Evolutionary conservation across 306 rosid species (phyloP).

Genomic region (Rosa rugosa): DNA sequence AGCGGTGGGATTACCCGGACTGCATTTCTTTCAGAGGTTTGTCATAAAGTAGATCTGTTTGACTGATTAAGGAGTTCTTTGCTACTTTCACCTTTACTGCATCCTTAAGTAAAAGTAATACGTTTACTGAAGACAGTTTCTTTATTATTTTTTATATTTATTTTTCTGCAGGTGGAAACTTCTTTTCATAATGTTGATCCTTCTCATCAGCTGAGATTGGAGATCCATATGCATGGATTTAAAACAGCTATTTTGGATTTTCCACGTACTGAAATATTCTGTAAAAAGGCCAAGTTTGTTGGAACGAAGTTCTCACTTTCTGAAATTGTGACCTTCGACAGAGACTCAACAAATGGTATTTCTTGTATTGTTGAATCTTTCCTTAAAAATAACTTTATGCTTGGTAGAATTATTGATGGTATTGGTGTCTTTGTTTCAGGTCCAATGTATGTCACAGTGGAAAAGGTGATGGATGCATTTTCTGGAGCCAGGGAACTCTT

Average conservation of each 20-base stretch:
- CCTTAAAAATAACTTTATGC: slow-evolving; percentile 7
- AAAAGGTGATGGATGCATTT: slow-evolving; percentile 78
- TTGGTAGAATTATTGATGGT: slow-evolving; percentile 24
- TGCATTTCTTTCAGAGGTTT: slow-evolving; percentile 71
- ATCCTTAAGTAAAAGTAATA: background rate
- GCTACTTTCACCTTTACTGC: slow-evolving; percentile 15
- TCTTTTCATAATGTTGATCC: slow-evolving; percentile 84
- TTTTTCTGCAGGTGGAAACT: slow-evolving; percentile 57
- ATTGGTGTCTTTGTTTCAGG: slow-evolving; percentile 49
- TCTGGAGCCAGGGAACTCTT: slow-evolving; percentile 81
- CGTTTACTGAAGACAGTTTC: background rate
- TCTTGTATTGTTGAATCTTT: slow-evolving; percentile 12
- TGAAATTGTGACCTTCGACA: slow-evolving; percentile 57
- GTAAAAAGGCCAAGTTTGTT: slow-evolving; percentile 63
- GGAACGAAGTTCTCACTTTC: slow-evolving; percentile 71
- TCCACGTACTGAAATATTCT: slow-evolving; percentile 78
- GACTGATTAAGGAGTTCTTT: background rate
- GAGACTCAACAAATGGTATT: slow-evolving; percentile 53
- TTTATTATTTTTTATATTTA: background rate
- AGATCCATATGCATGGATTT: slow-evolving; percentile 67
- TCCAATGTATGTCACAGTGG: slow-evolving; percentile 62
- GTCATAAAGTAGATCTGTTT: slow-evolving; percentile 29
- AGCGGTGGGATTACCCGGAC: slow-evolving; percentile 72
- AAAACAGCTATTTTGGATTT: slow-evolving; percentile 61
- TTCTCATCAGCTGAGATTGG: slow-evolving; percentile 79